phyloP scores from a whole-genome alignment of 2,329 filamentous ascomycete genomes.

The Penicillium griseofulvum region DNA sequence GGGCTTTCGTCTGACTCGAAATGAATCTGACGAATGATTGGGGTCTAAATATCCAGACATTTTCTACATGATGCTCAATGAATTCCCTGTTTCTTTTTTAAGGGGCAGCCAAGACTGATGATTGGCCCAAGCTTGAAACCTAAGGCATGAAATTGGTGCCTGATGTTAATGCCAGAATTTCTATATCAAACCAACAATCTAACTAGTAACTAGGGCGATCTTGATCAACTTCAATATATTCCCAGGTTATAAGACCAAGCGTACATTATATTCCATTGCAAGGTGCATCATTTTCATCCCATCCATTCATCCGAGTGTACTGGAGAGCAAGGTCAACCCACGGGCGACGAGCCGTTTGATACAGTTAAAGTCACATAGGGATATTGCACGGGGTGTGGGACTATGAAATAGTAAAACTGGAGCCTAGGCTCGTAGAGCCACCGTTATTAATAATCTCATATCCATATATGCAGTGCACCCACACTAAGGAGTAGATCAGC shows the following conservation, averaged over 20 bases:
- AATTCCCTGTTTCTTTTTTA: not conserved
- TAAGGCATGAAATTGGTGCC: not conserved
- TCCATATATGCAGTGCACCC: slow-evolving; percentile 26
- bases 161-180: not conserved
- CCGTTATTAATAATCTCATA: not conserved
- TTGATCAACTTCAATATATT: not conserved
- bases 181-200: too few species aligned
- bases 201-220: too few species aligned
- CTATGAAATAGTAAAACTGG: slow-evolving; percentile 7
- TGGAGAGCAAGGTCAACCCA: slow-evolving; percentile 22
- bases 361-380: slow-evolving; percentile 16
- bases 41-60: slow-evolving; percentile 19
- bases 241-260: not conserved
- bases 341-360: slow-evolving; percentile 18
- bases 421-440: not conserved
- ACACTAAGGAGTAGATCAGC: slow-evolving; percentile 26
- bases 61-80: not conserved
- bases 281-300: slow-evolving; percentile 19
- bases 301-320: slow-evolving; percentile 24
- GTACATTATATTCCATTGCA: slow-evolving; percentile 17
- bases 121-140: not conserved
- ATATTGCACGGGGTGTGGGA: slow-evolving; percentile 18
- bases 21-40: slow-evolving; percentile 9
- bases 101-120: not conserved
- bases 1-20: slow-evolving; percentile 22